Percentiles rank a stretch among this genome's conserved stretches.
phyloP scores from a whole-genome alignment of 768 basidiomycete species.

The Tulasnella sp. region DNA sequence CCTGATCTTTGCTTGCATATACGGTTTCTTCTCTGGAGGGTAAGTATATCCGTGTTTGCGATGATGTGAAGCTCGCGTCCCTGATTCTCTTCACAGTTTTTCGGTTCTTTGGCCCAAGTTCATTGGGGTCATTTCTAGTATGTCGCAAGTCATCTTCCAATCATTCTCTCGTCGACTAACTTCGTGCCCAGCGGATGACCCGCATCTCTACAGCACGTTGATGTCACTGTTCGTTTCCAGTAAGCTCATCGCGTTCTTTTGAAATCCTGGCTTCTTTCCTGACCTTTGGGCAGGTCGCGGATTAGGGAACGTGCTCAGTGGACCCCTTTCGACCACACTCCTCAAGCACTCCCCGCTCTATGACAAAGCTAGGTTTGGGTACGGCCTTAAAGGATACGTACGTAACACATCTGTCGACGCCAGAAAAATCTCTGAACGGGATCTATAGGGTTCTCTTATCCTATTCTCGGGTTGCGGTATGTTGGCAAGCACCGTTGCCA shows the following conservation, averaged over 20 bases:
- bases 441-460: slow-evolving; percentile 28
- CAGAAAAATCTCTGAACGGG: background rate
- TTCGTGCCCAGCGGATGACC: slow-evolving; percentile 28
- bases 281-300: slow-evolving; percentile 25
- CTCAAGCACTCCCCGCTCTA: slow-evolving; percentile 31
- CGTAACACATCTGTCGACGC: background rate
- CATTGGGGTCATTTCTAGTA: slow-evolving; percentile 33
- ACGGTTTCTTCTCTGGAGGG: slow-evolving; percentile 33
- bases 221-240: slow-evolving; percentile 31
- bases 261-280: slow-evolving; percentile 48
- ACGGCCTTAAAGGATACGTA: slow-evolving; percentile 33
- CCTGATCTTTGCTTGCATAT: slow-evolving; percentile 31
- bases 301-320: slow-evolving; percentile 32
- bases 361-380: slow-evolving; percentile 26
- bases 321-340: slow-evolving; percentile 29
- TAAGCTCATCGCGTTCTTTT: background rate
- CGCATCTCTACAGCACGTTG: slow-evolving; percentile 32
- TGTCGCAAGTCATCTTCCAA: background rate
- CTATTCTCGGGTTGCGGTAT: slow-evolving; percentile 31
- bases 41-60: background rate
- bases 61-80: background rate
- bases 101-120: slow-evolving; percentile 34
- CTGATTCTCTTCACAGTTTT: slow-evolving; percentile 20
- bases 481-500: slow-evolving; percentile 29
- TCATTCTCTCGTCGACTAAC: background rate